Base-by-base conservation (phyloP, 1,284 basidiomycete species). In the Ceratobasidium theobromae region DNA sequence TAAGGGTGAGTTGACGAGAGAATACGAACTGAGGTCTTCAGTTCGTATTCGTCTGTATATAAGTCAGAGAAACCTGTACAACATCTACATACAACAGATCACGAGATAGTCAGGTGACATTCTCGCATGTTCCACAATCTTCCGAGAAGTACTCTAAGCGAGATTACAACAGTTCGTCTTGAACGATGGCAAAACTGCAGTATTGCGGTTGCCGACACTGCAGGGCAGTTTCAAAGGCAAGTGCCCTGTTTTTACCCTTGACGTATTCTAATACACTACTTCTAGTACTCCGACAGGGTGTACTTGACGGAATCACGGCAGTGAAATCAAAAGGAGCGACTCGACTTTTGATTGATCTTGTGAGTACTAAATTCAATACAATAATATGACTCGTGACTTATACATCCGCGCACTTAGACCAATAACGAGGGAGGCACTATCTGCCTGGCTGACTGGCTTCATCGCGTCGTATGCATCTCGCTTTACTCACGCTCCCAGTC, bases 141-240 rank as follows among this genome's bases (percentile, higher is more conserved):
- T n/a, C n/a, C n/a, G n/a, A n/a, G n/a, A n/a, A n/a, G n/a, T n/a
- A n/a, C n/a, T n/a, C n/a, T n/a, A n/a, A n/a, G n/a, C n/a, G n/a
- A n/a, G n/a, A n/a, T n/a, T n/a, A n/a, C n/a, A n/a, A n/a, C n/a
- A n/a, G 73, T 83, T 80, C 72, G 69, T 84, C 71, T 73, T 86
- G 8, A 73, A 79, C 1, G 83, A 86, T 67, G 75, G 75, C 18
- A 80, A 78, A 70, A 85, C 84, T 1, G 84, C 84, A 35, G 82
- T 86, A 2, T 75, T 86, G 55, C 81, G 82, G n/a, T 78, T 86
- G 16, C 84, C 84, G 16, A 84, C 83, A 72, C 86, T 86, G 73
- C 80, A 80, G 0, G 82, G 81, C 9, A 69, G 69, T 1, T 75
- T 77, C 16, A 18, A 14, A 18, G 33, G 62, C 51, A 46, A 3